phyloP scores from a whole-genome alignment of 2,329 filamentous ascomycete species.

The Dactylonectria macrodidyma region DNA sequence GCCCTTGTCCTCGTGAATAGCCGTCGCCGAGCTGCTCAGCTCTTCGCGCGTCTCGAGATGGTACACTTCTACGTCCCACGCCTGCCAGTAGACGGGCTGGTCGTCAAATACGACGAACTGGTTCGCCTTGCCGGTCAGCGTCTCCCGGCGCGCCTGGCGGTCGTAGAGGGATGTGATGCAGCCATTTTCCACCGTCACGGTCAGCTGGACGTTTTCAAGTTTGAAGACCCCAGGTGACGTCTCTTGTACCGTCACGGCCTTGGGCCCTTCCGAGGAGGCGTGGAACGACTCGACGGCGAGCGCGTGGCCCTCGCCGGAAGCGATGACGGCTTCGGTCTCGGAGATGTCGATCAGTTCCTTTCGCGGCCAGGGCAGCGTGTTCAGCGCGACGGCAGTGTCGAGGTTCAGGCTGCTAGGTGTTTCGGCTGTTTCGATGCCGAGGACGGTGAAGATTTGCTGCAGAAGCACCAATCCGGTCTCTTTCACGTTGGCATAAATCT shows the following conservation, averaged over 20 bases:
- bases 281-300: conserved; percentile 67
- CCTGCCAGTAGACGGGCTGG: conserved; percentile 97
- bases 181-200: conserved; percentile 80
- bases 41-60: conserved; percentile 83
- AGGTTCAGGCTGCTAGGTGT: conserved; percentile 39
- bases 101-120: conserved; percentile 97
- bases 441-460: conserved; percentile 76
- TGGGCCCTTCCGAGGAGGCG: conserved; percentile 56
- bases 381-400: conserved; percentile 76
- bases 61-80: conserved; percentile 98
- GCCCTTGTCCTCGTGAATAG: conserved; percentile 78
- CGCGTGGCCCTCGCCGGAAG: conserved; percentile 69
- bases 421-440: conserved; percentile 63
- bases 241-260: conserved; percentile 67
- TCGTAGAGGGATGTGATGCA: conserved; percentile 90
- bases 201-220: conserved; percentile 83
- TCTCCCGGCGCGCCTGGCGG: conserved; percentile 60
- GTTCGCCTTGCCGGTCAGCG: conserved; percentile 81
- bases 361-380: conserved; percentile 90
- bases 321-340: conserved; percentile 66
- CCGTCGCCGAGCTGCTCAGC: conserved; percentile 79
- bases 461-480: conserved; percentile 81
- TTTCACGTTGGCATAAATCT: conserved; percentile 88
- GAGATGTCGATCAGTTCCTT: conserved; percentile 80
- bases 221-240: conserved; percentile 76